Evolutionary conservation across 305 asterid species (phyloP).

Genomic region (Rubia peregrina): DNA sequence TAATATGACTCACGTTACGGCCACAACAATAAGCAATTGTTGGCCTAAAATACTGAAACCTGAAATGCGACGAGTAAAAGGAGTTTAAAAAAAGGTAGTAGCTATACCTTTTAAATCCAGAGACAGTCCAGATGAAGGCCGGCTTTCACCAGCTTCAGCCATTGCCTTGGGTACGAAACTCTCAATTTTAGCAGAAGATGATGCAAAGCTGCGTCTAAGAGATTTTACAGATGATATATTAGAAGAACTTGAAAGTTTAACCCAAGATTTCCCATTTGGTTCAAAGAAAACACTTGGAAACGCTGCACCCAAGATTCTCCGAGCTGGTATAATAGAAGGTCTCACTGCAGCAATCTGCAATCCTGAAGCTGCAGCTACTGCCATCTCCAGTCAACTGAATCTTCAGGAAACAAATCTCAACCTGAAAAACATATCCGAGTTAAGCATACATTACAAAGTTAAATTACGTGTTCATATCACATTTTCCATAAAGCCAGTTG

Average conservation of each 20-base stretch:
- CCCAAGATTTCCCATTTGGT: constrained; percentile 34
- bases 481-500: neutral
- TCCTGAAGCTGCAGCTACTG: constrained; percentile 33
- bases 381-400: constrained; percentile 26
- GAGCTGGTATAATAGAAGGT: constrained; percentile 29
- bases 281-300: constrained; percentile 26
- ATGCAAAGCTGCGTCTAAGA: constrained; percentile 37
- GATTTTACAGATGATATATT: constrained; percentile 38
- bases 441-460: neutral
- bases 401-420: constrained; percentile 9
- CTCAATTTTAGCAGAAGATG: constrained; percentile 36
- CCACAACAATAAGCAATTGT: neutral
- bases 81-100: neutral
- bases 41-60: neutral
- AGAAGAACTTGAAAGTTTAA: constrained; percentile 47
- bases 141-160: constrained; percentile 49
- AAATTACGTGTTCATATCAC: neutral
- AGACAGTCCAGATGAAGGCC: constrained; percentile 49
- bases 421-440: constrained; percentile 8
- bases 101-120: constrained; percentile 58
- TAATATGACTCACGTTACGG: neutral
- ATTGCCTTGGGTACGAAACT: constrained; percentile 48
- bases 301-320: constrained; percentile 24
- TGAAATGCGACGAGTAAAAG: neutral
- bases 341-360: constrained; percentile 28